Conservation (phyloP, 2,329 filamentous ascomycete species). For the Colletotrichum kahawae region DNA sequence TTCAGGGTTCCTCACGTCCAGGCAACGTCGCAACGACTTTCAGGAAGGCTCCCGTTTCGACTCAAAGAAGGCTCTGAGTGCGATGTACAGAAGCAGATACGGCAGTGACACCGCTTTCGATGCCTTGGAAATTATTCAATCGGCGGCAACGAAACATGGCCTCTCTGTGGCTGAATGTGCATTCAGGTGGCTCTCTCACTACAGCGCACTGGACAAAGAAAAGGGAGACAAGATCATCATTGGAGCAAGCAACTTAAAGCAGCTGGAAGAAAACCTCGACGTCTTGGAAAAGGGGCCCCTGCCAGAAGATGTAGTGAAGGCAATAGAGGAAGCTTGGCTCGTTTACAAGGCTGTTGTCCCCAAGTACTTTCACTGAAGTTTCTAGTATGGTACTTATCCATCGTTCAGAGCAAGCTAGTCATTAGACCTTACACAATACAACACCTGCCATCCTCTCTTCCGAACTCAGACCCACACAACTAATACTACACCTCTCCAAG, state of each 20-base stretch:
- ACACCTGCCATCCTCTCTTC: no score
- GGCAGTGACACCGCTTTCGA: background rate
- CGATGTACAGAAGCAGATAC: background rate
- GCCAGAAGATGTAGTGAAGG: background rate
- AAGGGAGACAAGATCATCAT: background rate
- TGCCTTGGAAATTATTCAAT: background rate
- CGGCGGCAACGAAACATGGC: background rate
- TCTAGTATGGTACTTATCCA: background rate
- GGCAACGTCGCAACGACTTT: background rate
- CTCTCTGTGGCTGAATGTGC: background rate
- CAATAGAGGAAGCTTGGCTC: background rate
- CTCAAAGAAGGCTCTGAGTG: background rate
- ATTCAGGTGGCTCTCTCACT: background rate
- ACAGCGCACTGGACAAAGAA: background rate
- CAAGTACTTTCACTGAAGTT: background rate
- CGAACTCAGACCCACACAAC: no score
- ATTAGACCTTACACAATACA: no score
- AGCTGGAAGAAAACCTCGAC: background rate
- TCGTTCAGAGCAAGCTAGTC: fast-evolving
- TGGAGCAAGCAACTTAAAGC: background rate
- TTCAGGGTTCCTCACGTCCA: background rate
- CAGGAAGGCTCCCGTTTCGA: background rate
- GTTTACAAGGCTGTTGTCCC: background rate
- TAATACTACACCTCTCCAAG: no score
- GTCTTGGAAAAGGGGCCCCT: background rate